Conservation (phyloP, 2,329 filamentous ascomycete genomes). For the Aspergillus sp. region DNA sequence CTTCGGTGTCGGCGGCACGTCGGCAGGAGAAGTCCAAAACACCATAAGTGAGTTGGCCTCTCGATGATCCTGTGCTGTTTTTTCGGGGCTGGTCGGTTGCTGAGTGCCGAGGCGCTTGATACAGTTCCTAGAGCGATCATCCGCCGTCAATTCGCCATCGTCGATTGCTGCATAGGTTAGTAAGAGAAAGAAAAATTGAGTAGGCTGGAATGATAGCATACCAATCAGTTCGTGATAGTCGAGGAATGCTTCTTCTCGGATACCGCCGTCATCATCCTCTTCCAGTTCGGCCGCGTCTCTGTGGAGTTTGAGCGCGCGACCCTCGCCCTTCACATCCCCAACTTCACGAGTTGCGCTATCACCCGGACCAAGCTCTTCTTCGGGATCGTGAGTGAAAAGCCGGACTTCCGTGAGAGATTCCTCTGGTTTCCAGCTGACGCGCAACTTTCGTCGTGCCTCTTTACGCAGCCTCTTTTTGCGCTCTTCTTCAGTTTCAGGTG, state of each 20-base stretch:
- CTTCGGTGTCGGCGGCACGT: constrained; percentile 44
- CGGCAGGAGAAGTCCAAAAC: constrained; percentile 41
- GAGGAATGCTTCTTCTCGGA: constrained; percentile 37
- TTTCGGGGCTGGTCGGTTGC: constrained; percentile 37
- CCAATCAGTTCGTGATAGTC: constrained; percentile 29
- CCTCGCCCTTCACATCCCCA: constrained; percentile 55
- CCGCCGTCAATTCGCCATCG: constrained; percentile 27
- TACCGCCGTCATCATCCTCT: constrained; percentile 54
- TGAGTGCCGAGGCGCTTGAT: constrained; percentile 39
- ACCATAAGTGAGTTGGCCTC: constrained; percentile 46
- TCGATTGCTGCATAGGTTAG: constrained; percentile 32
- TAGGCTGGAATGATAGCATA: constrained; percentile 19
- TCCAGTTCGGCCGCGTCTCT: constrained; percentile 54
- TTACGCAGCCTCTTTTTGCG: constrained; percentile 56
- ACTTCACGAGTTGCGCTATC: constrained; percentile 56
- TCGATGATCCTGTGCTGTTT: constrained; percentile 40
- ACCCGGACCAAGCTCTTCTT: constrained; percentile 57
- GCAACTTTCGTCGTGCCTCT: constrained; percentile 56
- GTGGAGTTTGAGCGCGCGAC: constrained; percentile 46
- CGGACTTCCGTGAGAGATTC: constrained; percentile 52
- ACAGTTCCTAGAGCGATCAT: constrained; percentile 33
- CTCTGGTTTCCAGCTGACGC: constrained; percentile 58
- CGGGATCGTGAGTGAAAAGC: constrained; percentile 59
- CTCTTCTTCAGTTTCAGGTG: constrained; percentile 57
- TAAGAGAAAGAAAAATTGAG: neutral